Evolutionary conservation across 257 asterid genomes (phyloP).

Genomic region (Knoxia roxburghii): DNA sequence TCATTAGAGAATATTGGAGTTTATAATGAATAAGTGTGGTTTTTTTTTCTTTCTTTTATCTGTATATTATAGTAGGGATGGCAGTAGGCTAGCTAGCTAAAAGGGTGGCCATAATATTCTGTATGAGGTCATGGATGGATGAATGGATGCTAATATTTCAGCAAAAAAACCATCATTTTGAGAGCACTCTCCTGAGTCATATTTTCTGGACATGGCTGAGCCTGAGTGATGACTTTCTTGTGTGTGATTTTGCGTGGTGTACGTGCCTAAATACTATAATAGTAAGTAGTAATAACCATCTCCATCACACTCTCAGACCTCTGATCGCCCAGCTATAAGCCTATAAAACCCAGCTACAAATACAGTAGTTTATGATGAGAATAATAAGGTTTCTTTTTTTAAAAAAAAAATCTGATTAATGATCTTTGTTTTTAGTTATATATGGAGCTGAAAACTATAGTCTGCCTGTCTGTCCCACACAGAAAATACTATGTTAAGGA

Average conservation of each 20-base stretch:
- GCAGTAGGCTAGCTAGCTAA: conserved; percentile 5
- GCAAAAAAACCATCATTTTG: conserved; percentile 11
- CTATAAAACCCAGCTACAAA: background rate
- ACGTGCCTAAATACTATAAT: conserved; percentile 54
- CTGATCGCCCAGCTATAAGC: background rate
- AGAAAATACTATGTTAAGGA: too few species aligned
- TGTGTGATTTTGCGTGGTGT: conserved; percentile 33
- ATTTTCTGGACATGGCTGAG: background rate
- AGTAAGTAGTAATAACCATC: conserved; percentile 43
- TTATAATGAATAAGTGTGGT: too few species aligned
- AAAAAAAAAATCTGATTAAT: too few species aligned
- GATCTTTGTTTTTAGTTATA: conserved; percentile 19
- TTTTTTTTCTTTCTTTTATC: too few species aligned
- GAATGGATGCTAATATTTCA: conserved; percentile 13
- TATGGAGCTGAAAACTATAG: conserved; percentile 42
- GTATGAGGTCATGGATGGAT: conserved; percentile 20
- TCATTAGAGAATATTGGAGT: too few species aligned
- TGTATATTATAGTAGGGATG: too few species aligned
- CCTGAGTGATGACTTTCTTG: background rate
- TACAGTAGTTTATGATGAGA: background rate
- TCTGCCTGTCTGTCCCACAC: conserved; percentile 6
- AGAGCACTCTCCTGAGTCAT: background rate
- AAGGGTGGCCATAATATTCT: conserved; percentile 22
- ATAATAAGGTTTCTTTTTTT: background rate
- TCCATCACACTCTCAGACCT: conserved; percentile 49